Evolutionary conservation across 345 rosid genomes (phyloP).

Genomic region (Citrus sinensis): DNA sequence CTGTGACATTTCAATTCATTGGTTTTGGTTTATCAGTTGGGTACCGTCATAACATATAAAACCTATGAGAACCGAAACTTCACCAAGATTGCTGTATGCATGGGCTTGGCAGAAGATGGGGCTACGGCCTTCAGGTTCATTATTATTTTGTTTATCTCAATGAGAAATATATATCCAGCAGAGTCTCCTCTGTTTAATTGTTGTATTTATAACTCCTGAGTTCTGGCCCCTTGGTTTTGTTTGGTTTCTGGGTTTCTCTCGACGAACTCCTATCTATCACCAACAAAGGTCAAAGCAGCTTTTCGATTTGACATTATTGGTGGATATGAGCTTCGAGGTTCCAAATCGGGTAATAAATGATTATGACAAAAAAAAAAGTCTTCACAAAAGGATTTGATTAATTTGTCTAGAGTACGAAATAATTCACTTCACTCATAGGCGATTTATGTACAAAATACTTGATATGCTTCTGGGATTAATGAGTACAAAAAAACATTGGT

Average conservation of each 20-base stretch:
- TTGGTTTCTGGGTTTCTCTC: not conserved
- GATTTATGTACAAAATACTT: not conserved
- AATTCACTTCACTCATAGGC: no score
- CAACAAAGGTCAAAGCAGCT: not conserved
- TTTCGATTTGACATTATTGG: not conserved
- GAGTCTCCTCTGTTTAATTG: not conserved
- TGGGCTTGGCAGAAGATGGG: not conserved
- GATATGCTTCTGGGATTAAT: not conserved
- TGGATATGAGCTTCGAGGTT: slow-evolving; percentile 7
- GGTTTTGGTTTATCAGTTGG: not conserved
- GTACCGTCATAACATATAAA: not conserved
- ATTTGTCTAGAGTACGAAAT: no score
- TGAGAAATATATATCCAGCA: not conserved
- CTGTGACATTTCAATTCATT: not conserved
- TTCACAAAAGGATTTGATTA: no score
- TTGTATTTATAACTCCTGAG: not conserved
- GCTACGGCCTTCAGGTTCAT: not conserved
- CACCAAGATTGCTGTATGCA: not conserved
- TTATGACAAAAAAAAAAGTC: not conserved
- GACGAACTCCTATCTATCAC: not conserved
- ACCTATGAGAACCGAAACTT: not conserved
- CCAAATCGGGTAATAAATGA: slow-evolving; percentile 6
- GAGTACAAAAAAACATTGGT: not conserved
- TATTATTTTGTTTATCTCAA: not conserved
- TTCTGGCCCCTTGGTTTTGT: no score